Conservation (phyloP, 2,329 filamentous ascomycete genomes). For the Lachnellula suecica region DNA sequence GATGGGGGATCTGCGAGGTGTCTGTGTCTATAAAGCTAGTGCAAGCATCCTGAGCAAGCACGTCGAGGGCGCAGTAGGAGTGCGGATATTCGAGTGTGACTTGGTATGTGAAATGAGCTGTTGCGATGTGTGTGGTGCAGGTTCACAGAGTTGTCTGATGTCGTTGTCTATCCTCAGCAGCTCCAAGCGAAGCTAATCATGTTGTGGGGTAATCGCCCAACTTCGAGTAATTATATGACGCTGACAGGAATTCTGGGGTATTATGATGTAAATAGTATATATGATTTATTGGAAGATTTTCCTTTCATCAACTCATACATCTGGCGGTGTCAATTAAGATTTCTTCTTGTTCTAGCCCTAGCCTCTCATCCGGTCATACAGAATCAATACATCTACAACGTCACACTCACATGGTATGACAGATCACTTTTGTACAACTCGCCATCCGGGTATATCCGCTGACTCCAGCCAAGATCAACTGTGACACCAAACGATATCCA, state of each 20-base stretch:
- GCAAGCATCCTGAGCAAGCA: conserved; percentile 5
- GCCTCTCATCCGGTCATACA: background rate
- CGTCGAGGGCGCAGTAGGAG: too few relatives aligned
- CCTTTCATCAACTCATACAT: background rate
- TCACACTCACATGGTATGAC: background rate
- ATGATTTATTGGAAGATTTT: background rate
- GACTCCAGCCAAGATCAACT: background rate
- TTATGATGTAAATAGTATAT: background rate
- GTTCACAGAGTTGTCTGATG: too few relatives aligned
- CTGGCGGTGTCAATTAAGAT: background rate
- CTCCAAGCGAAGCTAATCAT: background rate
- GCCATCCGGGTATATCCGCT: background rate
- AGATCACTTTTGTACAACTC: conserved; percentile 5
- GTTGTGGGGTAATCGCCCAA: conserved; percentile 6
- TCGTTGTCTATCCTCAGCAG: background rate
- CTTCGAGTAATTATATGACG: background rate
- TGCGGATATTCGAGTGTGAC: background rate
- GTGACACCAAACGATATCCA: background rate
- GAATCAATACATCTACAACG: background rate
- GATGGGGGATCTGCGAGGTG: background rate
- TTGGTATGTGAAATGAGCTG: background rate
- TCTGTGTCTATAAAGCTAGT: conserved; percentile 5
- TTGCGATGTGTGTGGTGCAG: background rate
- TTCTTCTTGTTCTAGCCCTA: background rate
- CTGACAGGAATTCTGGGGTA: background rate